These are phyloP conservation scores for Ceratobasidium sp. DNA, from an alignment of 1,284 basidiomycete species.

Conservation along the genomic window DNA sequence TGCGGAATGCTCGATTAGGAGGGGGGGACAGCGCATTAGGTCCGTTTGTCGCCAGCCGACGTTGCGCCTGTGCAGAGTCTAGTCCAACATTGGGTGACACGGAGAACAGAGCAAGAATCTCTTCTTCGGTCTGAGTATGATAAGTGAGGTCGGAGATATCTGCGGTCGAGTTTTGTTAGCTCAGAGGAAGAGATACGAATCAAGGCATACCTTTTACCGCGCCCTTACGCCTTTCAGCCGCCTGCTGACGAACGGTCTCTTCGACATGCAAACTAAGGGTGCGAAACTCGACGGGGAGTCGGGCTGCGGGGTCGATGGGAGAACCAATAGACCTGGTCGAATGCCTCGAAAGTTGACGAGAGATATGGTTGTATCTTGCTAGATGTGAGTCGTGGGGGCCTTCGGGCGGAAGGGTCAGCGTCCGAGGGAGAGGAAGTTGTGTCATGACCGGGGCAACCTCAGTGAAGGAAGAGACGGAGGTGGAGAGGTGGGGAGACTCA, in stretches of 20 bases:
- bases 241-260: constrained; percentile 27
- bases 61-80: constrained; percentile 62
- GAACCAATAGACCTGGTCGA: constrained; percentile 25
- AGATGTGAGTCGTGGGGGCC: constrained; percentile 3
- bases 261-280: constrained; percentile 48
- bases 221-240: constrained; percentile 43
- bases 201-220: constrained; percentile 51
- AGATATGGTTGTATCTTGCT: constrained; percentile 19
- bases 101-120: constrained; percentile 63
- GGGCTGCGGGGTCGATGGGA: constrained; percentile 37
- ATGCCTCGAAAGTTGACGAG: constrained; percentile 20
- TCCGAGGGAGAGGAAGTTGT: neutral
- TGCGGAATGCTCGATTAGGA: constrained; percentile 54
- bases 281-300: constrained; percentile 48
- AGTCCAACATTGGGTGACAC: constrained; percentile 62
- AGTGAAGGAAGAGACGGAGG: neutral
- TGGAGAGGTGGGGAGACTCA: neutral
- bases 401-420: constrained; percentile 30
- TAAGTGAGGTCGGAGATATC: constrained; percentile 63
- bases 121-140: constrained; percentile 62
- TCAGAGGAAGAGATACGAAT: neutral
- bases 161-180: constrained; percentile 46
- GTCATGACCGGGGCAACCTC: neutral
- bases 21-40: constrained; percentile 58
- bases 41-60: constrained; percentile 59